A percentile compares a stretch with the other conserved stretches of the same genome.
Evolutionary conservation across 129 eudicot species (phyloP).

Genomic region (Smallanthus sonchifolius): DNA sequence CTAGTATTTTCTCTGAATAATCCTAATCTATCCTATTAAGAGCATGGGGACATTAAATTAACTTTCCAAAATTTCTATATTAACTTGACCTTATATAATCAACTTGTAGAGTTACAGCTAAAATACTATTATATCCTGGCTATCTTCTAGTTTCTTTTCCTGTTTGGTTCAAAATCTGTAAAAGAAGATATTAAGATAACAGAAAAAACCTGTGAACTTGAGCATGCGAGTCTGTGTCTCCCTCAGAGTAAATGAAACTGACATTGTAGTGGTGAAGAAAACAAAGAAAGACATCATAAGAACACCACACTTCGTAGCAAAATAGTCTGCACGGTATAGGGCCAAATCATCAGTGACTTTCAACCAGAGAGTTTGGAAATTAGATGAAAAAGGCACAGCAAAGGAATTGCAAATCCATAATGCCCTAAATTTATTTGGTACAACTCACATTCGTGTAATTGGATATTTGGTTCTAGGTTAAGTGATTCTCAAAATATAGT

Average conservation of each 20-base stretch:
- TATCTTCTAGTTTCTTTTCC: too few species aligned
- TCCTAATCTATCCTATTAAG: not conserved
- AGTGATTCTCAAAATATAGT: too few species aligned
- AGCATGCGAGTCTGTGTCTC: slow-evolving; percentile 99
- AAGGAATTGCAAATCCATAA: not conserved
- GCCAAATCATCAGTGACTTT: not conserved
- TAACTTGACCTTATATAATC: too few species aligned
- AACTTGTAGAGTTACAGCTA: too few species aligned
- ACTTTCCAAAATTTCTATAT: not conserved
- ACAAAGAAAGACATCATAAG: slow-evolving; percentile 99
- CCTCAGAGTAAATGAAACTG: slow-evolving; percentile 94
- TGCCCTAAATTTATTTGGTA: not conserved
- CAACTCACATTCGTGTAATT: not conserved
- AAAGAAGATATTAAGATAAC: too few species aligned
- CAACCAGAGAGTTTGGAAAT: not conserved
- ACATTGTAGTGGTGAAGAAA: slow-evolving; percentile 99
- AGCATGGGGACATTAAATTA: not conserved
- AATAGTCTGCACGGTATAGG: slow-evolving; percentile 60
- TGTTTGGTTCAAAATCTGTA: too few species aligned
- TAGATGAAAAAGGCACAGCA: not conserved
- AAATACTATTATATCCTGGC: too few species aligned
- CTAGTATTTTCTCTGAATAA: not conserved
- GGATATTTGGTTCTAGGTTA: not conserved
- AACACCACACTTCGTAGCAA: slow-evolving; percentile 97
- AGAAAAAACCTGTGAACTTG: slow-evolving; percentile 85